Evolutionary conservation across 495 filamentous ascomycete genomes (phyloP).

Genomic region (Astrothelium macrocarpum): DNA sequence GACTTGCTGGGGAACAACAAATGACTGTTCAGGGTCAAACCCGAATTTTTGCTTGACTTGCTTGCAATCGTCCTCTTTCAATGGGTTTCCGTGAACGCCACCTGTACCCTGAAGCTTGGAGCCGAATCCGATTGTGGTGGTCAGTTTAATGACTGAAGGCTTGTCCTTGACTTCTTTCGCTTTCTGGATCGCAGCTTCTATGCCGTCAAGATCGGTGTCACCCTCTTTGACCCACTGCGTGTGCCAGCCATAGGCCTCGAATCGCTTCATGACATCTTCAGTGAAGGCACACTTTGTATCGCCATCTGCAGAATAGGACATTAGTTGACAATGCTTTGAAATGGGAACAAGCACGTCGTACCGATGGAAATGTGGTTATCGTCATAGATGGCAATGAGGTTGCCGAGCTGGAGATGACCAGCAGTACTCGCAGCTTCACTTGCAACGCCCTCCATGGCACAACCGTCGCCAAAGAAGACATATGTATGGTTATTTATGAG

Average conservation of each 20-base stretch:
- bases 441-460: conserved; percentile 96
- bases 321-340: conserved; percentile 11
- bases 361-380: conserved; percentile 97
- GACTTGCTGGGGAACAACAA: conserved; percentile 88
- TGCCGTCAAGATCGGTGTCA: conserved; percentile 78
- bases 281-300: conserved; percentile 94
- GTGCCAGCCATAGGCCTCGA: conserved; percentile 98
- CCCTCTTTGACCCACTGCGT: conserved; percentile 75
- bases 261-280: conserved; percentile 91
- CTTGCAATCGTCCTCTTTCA: conserved; percentile 89
- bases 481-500: conserved; percentile 96
- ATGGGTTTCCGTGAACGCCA: conserved; percentile 88
- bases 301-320: conserved; percentile 54
- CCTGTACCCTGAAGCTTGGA: conserved; percentile 88
- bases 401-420: conserved; percentile 94
- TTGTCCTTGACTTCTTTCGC: conserved; percentile 85
- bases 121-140: conserved; percentile 95
- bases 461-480: conserved; percentile 93
- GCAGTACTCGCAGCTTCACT: conserved; percentile 85
- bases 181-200: conserved; percentile 80
- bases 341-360: conserved; percentile 29
- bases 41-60: conserved; percentile 88
- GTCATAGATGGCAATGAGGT: conserved; percentile 93
- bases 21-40: conserved; percentile 88
- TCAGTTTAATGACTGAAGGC: conserved; percentile 93